phyloP scores from a whole-genome alignment of 768 basidiomycete genomes.

The Rickenella mellea region DNA sequence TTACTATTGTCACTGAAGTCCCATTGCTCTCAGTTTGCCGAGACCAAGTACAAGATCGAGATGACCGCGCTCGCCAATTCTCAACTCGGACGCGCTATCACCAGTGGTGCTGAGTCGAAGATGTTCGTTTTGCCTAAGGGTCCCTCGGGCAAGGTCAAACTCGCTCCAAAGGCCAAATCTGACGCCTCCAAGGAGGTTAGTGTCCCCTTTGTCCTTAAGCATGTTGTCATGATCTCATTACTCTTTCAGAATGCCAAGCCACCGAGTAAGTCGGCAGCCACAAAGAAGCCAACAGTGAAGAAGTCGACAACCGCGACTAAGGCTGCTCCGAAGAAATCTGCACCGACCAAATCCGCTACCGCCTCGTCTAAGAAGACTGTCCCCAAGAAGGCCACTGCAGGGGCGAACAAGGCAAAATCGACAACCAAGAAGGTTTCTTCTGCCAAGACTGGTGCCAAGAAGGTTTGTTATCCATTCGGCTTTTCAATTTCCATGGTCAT shows the following conservation, averaged over 20 bases:
- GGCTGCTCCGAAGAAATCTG: slow-evolving; percentile 27
- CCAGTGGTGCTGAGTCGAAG: slow-evolving; percentile 39
- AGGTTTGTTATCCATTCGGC: slow-evolving; percentile 28
- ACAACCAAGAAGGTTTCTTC: slow-evolving; percentile 23
- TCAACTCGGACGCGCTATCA: slow-evolving; percentile 47
- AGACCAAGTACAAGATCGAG: slow-evolving; percentile 42
- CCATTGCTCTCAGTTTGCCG: slow-evolving; percentile 32
- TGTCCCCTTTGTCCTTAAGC: background rate
- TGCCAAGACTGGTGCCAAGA: slow-evolving; percentile 48
- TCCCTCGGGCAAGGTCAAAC: slow-evolving; percentile 65
- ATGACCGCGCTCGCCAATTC: slow-evolving; percentile 32
- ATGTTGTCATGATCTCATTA: slow-evolving; percentile 6
- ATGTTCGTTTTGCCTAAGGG: slow-evolving; percentile 54
- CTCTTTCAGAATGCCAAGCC: slow-evolving; percentile 24
- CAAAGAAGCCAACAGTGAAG: slow-evolving; percentile 17
- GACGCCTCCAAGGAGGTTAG: slow-evolving; percentile 49
- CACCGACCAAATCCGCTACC: slow-evolving; percentile 22
- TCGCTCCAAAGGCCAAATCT: slow-evolving; percentile 46
- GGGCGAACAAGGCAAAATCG: slow-evolving; percentile 24
- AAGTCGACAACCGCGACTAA: slow-evolving; percentile 11
- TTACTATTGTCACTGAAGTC: background rate
- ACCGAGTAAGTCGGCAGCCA: slow-evolving; percentile 21
- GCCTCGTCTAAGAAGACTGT: slow-evolving; percentile 23
- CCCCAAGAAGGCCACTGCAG: slow-evolving; percentile 18
- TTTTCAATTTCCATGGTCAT: background rate